Evolutionary conservation across 31 red algal species (phyloP).

Genomic region (Odonthalia washingtoniensis): DNA sequence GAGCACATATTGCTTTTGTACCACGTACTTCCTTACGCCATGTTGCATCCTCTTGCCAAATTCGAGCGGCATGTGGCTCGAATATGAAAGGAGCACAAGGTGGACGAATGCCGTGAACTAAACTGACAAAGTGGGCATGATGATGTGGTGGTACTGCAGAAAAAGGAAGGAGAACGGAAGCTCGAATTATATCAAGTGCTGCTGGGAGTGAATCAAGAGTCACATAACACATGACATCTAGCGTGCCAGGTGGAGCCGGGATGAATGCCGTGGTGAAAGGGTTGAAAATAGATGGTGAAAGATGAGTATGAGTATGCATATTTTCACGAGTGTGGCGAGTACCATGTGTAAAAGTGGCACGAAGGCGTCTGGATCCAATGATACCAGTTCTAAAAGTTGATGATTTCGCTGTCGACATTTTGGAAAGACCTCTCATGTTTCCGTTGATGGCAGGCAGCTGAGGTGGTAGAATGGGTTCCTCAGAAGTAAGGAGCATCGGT

Average conservation of each 20-base stretch:
- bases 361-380: not conserved
- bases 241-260: not conserved
- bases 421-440: too few relatives aligned
- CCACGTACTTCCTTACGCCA: slow-evolving; percentile 2
- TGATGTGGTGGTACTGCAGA: slow-evolving; percentile 11
- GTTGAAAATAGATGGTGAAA: not conserved
- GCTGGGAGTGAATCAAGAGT: not conserved
- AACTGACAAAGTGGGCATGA: not conserved
- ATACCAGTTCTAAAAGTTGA: not conserved
- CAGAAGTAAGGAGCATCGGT: not conserved
- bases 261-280: not conserved
- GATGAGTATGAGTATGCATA: slow-evolving; percentile 10
- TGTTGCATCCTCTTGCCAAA: slow-evolving; percentile 12
- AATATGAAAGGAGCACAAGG: slow-evolving; percentile 9
- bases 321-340: not conserved
- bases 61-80: not conserved
- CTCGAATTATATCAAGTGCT: not conserved
- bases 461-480: not conserved
- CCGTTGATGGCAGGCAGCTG: not conserved
- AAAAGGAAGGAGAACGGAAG: not conserved
- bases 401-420: too few relatives aligned
- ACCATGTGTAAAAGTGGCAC: not conserved
- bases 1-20: not conserved
- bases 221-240: not conserved
- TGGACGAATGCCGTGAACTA: not conserved